Evolutionary conservation across 108 stramenopile genomes (phyloP).

Genomic region (Nitzschia palea): DNA sequence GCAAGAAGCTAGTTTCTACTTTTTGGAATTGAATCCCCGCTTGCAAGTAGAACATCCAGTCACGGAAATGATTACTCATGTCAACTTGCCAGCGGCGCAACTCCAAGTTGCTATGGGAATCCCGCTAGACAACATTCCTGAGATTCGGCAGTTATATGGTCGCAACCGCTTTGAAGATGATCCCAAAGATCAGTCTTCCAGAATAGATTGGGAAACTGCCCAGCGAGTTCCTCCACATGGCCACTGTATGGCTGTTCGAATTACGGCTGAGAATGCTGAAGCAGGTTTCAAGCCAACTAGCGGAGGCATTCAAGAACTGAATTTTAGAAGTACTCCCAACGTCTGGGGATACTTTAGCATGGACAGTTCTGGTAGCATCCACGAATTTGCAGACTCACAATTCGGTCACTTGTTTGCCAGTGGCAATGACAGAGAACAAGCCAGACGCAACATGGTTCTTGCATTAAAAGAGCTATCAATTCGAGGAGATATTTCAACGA

Average conservation of each 20-base stretch:
- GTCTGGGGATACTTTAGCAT: slow-evolving; percentile 99
- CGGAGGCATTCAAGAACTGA: slow-evolving; percentile 95
- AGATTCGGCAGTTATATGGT: slow-evolving; percentile 93
- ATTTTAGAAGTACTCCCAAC: slow-evolving; percentile 97
- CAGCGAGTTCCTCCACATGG: slow-evolving; percentile 66
- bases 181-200: slow-evolving; percentile 52
- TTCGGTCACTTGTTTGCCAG: slow-evolving; percentile 99
- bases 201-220: slow-evolving; percentile 75
- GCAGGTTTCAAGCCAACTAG: slow-evolving; percentile 98
- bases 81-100: slow-evolving; percentile 97
- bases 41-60: slow-evolving; percentile 99
- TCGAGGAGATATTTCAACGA: slow-evolving; percentile 98
- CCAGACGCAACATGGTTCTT: slow-evolving; percentile 94
- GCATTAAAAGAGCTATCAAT: slow-evolving; percentile 97
- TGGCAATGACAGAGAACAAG: slow-evolving; percentile 93
- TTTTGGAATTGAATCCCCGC: slow-evolving; percentile 98
- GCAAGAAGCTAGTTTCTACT: slow-evolving; percentile 90
- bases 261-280: slow-evolving; percentile 99
- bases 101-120: slow-evolving; percentile 99
- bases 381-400: slow-evolving; percentile 99
- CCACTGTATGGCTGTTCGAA: slow-evolving; percentile 98
- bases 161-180: slow-evolving; percentile 81
- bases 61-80: slow-evolving; percentile 98
- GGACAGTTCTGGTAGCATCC: slow-evolving; percentile 96
- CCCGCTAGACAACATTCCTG: slow-evolving; percentile 94